Conservation (phyloP, 73 alveolate genomes). For the Paramecium bursaria region DNA sequence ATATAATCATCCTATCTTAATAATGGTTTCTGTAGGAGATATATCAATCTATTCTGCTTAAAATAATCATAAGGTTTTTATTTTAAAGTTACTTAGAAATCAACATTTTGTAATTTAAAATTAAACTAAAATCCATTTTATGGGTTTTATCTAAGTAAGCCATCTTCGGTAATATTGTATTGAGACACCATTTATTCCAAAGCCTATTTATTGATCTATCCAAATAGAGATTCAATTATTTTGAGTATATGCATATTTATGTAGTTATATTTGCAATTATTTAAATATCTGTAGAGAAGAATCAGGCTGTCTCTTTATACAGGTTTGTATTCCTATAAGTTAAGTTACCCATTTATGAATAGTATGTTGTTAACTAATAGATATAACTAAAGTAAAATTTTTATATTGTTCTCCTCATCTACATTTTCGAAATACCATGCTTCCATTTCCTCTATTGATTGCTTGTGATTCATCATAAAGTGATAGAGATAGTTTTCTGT, state of each 20-base stretch:
- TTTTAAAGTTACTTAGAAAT: no score
- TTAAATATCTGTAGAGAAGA: not conserved
- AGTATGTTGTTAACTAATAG: not conserved
- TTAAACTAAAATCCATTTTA: not conserved
- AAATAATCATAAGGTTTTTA: no score
- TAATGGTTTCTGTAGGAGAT: no score
- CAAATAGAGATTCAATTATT: constrained; percentile 3
- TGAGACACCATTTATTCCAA: not conserved
- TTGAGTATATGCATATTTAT: not conserved
- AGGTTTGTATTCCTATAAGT: constrained; percentile 5
- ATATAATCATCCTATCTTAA: no score
- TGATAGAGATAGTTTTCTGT: not conserved
- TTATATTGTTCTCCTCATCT: not conserved
- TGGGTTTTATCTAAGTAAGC: not conserved
- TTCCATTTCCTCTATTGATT: not conserved
- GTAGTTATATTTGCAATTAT: constrained; percentile 21
- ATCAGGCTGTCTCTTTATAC: not conserved
- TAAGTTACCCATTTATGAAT: not conserved
- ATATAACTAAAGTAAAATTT: not conserved
- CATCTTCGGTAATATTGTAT: not conserved
- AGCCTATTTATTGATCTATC: not conserved
- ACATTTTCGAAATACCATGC: not conserved
- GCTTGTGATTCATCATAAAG: not conserved
- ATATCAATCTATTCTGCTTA: no score
- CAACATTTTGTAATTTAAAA: no score